Evolutionary conservation across 331 rosid genomes (phyloP), one percentile per base, ranked within the genome.

Genomic region (Stylosanthes scabra): DNA sequence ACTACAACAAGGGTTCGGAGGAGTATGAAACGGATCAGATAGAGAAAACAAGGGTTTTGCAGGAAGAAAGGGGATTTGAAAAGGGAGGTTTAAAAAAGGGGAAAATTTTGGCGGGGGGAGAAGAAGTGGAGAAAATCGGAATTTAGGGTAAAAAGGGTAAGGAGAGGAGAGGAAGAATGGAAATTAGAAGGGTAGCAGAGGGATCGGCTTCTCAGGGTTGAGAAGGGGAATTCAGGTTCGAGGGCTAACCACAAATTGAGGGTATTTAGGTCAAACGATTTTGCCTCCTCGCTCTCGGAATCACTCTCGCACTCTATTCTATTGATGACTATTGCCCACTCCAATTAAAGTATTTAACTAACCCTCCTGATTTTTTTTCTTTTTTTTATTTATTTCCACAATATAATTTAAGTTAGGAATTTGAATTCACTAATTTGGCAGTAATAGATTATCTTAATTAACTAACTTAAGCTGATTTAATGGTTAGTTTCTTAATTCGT

Each of bases 221-320:
- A 72, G 80, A 91, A 45, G 59, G 97, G 91, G 88, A 89, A 80
- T 86, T 71, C 93, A 81, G 91, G 78, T 57, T 71, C 10, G 39
- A 72, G 39, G 39, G 84, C 72, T 68, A 37, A 15, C 66, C 61
- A 29, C 60, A 12, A 47, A 75, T 56, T 76, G 75, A 75, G 97
- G 96, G 97, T 72, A 91, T 91, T 91, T 91, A 84, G 88, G 96
- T 86, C 91, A 86, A 70, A 86, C 58, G 47, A 56, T 25, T 73
- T 67, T 68, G 49, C 25, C 25, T 20, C 25, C 25, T 20, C 1
- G 25, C 25, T 20, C 25, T 20, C 25, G 25, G 25, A 20, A 20
- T 20, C 25, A 20, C 25, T 20, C 25, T 20, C 25, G 0, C 25
- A 20, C 25, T 20, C 25, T 20, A 20, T 20, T 20, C 25, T 20